Base-by-base conservation (phyloP, 305 asterid genomes). In the Fraxinus ornus region DNA sequence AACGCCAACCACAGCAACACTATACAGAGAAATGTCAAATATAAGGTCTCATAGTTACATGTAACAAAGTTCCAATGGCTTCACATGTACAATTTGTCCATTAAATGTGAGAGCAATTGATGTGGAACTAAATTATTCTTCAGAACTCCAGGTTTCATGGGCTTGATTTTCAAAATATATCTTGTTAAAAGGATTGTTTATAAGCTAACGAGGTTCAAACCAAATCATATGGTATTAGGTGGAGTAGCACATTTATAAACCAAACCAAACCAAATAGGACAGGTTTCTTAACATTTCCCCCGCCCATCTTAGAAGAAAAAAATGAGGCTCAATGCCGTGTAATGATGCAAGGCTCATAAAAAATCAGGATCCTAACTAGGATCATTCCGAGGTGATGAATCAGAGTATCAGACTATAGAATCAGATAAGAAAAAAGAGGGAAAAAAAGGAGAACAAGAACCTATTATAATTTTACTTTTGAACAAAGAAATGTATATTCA, bases 61-160 rank as follows among this genome's bases (percentile, higher is more conserved):
- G 41, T 66, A 66, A 66, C 36, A 26, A 66, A 26, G 74, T 26
- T 66, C 9, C 35, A 12, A 71, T 2, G 26, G 13, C 76, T 33
- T 71, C 19, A 71, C 24, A 17, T 30, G 76, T 4, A 17, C 76
- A 57, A 79, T 12, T 30, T 32, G 76, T 32, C 72, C 80, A 83
- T 74, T 35, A 78, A 21, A 83, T 37, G 47, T 75, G 76, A 80
- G 26, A 83, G 49, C 28, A 37, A 37, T 55, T 78, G 79, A 72
- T 71, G 64, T 64, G 64, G 66, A 84, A 35, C 79, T 21, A 64
- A 60, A 39, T 19, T 47, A 10, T 79, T 26, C n/a, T 68, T 70
- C 57, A 47, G 7, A 68, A 62, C 10, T 26, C 30, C 47, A 73
- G 72, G 80, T 73, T 8, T 66, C 36, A 66, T 24, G 35, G 74